These are phyloP conservation scores for Albifimbria verrucaria DNA, from an alignment of 2,329 filamentous ascomycete genomes.

Conservation along the genomic window DNA sequence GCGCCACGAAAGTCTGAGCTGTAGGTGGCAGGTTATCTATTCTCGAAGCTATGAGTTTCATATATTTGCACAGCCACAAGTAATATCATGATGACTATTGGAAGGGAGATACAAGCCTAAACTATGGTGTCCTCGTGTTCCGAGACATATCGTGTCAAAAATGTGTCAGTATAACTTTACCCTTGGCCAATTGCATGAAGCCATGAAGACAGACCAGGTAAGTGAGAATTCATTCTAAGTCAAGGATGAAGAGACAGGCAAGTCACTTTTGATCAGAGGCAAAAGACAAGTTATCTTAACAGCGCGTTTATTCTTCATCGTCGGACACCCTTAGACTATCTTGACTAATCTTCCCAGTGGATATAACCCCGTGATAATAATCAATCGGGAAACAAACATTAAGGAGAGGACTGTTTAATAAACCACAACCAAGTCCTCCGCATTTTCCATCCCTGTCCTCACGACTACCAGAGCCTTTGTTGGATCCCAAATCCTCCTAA, in stretches of 20 bases:
- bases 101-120: too few species aligned
- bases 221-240: too few species aligned
- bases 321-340: background rate
- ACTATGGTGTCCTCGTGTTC: too few species aligned
- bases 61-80: background rate
- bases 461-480: background rate
- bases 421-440: background rate
- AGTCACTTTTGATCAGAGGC: background rate
- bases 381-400: background rate
- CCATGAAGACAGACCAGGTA: too few species aligned
- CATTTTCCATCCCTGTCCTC: background rate
- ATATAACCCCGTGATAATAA: too few species aligned
- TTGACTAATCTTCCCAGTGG: background rate
- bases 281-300: background rate
- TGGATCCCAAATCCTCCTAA: background rate
- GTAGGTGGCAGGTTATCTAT: too few species aligned
- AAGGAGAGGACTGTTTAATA: background rate
- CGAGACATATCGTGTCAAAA: too few species aligned
- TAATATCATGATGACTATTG: too few species aligned
- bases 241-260: too few species aligned
- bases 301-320: background rate
- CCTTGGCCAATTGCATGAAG: too few species aligned
- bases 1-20: background rate
- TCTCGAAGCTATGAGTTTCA: too few species aligned
- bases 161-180: too few species aligned